Conservation (phyloP, 73 alveolate species). For the Paramecium sonneborni region DNA sequence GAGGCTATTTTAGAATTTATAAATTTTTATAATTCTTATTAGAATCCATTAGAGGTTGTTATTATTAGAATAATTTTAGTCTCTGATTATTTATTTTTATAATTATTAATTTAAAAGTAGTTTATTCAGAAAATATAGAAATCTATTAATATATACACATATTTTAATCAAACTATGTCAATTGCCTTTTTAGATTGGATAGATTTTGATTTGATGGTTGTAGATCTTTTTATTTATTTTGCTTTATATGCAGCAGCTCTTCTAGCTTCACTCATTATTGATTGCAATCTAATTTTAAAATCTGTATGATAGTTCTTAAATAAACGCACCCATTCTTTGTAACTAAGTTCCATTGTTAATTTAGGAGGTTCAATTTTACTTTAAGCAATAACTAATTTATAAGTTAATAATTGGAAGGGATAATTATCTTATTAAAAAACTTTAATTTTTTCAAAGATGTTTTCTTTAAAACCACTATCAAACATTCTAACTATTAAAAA, state of each 20-base stretch:
- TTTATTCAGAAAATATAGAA: too few species aligned
- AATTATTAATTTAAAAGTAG: too few species aligned
- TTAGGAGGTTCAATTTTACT: neutral
- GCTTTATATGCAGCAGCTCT: conserved; percentile 15
- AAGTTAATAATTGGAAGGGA: neutral
- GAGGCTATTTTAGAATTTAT: too few species aligned
- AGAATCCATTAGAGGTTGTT: too few species aligned
- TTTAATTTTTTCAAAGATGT: neutral
- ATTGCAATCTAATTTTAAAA: neutral
- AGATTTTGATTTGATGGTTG: neutral
- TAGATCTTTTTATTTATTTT: neutral
- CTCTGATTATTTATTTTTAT: too few species aligned
- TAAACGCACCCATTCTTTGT: neutral
- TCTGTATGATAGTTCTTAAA: neutral
- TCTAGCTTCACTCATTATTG: conserved; percentile 23
- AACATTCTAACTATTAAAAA: neutral
- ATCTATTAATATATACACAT: neutral
- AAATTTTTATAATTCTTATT: too few species aligned
- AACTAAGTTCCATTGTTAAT: neutral
- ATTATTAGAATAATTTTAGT: too few species aligned
- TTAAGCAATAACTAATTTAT: neutral
- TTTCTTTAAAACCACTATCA: conserved; percentile 3
- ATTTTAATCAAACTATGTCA: neutral
- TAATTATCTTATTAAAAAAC: neutral
- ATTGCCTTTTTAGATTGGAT: neutral